A percentile compares a stretch with the other conserved stretches of the same genome.
Conservation (phyloP, 768 basidiomycete genomes). For the Termitomyces heimii region DNA sequence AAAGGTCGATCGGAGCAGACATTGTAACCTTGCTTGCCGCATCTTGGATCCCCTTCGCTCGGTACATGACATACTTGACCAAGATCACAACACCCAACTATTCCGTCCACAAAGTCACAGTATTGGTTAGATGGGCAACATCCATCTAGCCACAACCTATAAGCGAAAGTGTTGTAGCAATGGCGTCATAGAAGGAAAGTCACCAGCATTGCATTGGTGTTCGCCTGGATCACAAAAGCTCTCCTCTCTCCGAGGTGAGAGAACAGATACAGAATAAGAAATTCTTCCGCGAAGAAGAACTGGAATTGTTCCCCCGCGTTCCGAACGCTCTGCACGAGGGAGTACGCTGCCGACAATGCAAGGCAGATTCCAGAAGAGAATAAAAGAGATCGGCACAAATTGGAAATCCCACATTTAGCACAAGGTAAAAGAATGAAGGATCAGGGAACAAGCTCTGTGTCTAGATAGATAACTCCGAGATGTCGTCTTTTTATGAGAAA, state of each 20-base stretch:
- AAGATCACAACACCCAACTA: neutral
- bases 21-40: neutral
- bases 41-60: neutral
- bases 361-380: neutral
- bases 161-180: neutral
- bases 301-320: neutral
- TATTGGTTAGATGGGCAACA: neutral
- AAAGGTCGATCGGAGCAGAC: neutral
- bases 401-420: neutral
- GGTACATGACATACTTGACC: neutral
- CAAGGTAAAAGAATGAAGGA: neutral
- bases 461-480: neutral
- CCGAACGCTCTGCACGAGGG: neutral
- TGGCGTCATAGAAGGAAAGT: neutral
- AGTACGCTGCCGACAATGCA: neutral
- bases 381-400: neutral
- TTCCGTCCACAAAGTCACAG: neutral
- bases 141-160: too few species aligned
- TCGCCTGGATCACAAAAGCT: constrained; percentile 7
- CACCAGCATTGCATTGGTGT: constrained; percentile 8
- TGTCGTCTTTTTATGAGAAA: neutral
- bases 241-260: neutral
- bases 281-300: constrained; percentile 4
- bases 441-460: neutral
- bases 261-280: neutral